Conservation (phyloP, 1,139 yeast species). For the Yamadazyma conglobata region DNA sequence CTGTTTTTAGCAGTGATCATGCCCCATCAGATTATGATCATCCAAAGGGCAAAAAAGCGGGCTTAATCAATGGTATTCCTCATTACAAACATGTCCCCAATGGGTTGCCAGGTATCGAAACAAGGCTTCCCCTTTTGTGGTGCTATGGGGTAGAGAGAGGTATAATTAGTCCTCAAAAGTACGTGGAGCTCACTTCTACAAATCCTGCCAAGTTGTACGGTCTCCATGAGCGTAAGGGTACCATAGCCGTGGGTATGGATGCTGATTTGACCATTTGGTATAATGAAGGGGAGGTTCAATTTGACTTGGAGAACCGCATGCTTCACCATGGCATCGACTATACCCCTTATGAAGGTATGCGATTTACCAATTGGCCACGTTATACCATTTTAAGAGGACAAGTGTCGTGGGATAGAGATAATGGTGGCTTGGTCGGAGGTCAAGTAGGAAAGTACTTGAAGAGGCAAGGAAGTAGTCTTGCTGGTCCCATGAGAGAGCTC, state of each 20-base stretch:
- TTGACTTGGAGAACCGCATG: conserved; percentile 28
- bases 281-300: conserved; percentile 28
- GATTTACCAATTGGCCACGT: conserved; percentile 44
- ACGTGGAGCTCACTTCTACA: conserved; percentile 39
- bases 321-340: conserved; percentile 43
- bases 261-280: conserved; percentile 45
- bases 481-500: conserved; percentile 14
- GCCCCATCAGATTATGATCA: conserved; percentile 42
- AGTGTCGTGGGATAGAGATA: conserved; percentile 31
- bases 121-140: conserved; percentile 40
- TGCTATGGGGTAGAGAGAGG: conserved; percentile 41
- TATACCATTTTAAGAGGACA: conserved; percentile 39
- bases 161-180: conserved; percentile 35
- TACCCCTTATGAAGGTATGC: conserved; percentile 44
- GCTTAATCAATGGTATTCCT: conserved; percentile 27
- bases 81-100: conserved; percentile 41
- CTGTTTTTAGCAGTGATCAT: conserved; percentile 45
- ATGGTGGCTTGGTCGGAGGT: conserved; percentile 20
- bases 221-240: conserved; percentile 31
- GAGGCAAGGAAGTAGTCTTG: conserved; percentile 20
- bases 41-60: conserved; percentile 34
- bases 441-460: conserved; percentile 23
- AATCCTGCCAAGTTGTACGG: conserved; percentile 46
- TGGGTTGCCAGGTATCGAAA: conserved; percentile 46
- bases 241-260: conserved; percentile 39